Base-by-base conservation (phyloP, 2,329 filamentous ascomycete species). In the Immersiporthe knoxdaviesiana region DNA sequence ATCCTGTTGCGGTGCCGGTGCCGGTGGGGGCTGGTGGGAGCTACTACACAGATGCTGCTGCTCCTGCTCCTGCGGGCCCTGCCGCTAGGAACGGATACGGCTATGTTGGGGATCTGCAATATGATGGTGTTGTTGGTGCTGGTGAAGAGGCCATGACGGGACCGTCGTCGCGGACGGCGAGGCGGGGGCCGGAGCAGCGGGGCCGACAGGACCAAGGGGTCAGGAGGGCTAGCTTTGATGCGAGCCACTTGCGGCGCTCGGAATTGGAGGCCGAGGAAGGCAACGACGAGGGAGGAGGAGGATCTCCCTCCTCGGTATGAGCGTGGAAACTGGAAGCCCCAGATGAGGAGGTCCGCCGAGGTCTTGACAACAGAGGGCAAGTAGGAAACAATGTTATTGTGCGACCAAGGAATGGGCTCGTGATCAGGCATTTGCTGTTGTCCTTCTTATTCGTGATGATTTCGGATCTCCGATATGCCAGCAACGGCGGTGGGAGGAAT, bases 251-350 rank as follows among this genome's bases (percentile, higher is more conserved):
- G 52, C 58, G 32, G 35, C 11, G 11, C 8, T 37, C 30, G 21
- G 32, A 10, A 2, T 10, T 39, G n/a, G 21, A 39, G 35, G 50
- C 44, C 6, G 32, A 47, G 21, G 47, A 35, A 12, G n/a, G n/a
- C n/a, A n/a, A n/a, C n/a, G 4, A 35, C 4, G 35, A 35, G 35
- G 27, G 52, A 66, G 3, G 27, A 41, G 37, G 47, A 68, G 37
- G 67, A 59, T 37, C 52, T 60, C 56, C 69, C 69, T 14, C 69
- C 69, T 24, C 47, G 27, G 18, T 71, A 71, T 39, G 69, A 71
- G 67, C 16, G 24, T 32, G 67, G 67, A 21, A 35, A 62, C n/a
- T 63, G 59, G 39, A 44, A 63, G 37, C 32, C 50, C 14, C 27
- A 56, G 65, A 58, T 47, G 10, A 37, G 59, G 39, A 41, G 62